Base-by-base conservation (phyloP, 1,284 basidiomycete genomes). In the Thelephora terrestris region DNA sequence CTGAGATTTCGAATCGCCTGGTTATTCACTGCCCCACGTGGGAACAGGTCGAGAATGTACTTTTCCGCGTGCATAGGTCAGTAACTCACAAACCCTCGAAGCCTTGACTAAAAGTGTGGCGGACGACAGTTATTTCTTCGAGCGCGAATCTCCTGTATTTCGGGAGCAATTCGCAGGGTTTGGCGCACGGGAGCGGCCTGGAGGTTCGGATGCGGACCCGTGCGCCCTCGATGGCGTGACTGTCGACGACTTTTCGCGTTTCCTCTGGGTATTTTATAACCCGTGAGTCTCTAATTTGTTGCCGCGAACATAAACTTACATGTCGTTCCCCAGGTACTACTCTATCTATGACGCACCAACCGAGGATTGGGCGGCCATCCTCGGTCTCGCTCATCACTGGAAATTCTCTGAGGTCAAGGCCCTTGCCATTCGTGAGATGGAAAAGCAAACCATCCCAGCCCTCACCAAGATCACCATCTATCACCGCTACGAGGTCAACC, bases 221-320 rank as follows among this genome's bases (percentile, higher is more conserved):
- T 73, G 78, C 44, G 64, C 71, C 4, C 65, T 85, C n/a, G 70
- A 76, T 5, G 68, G 74, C 10, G 66, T 76, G 9, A 62, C 61
- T 0, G 59, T 69, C 0, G 60, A 64, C 0, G 76, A 81, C 3
- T 82, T 85, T 49, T 70, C 71, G 0, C 66, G 68, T 3, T 74
- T 85, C 17, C 55, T 83, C 0, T 84, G 81, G 81, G 75, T 85
- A 0, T 84, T 83, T 61, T 85, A 85, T 42, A 78, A 82, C 43
- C 73, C 73, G 80, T 82, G 29, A 32, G 29, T 12, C 29, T 3
- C 29, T 12, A 32, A 6, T 3, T 12, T 14, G 3, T 12, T 32
- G 29, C 29, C 29, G 7, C 29, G 29, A 32, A 32, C 12, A 3
- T 10, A 6, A 9, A 14, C 14, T 32, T 5, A 32, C 29, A 12